Evolutionary conservation across 2,329 filamentous ascomycete genomes (phyloP).

Genomic region (Talaromyces sp.): DNA sequence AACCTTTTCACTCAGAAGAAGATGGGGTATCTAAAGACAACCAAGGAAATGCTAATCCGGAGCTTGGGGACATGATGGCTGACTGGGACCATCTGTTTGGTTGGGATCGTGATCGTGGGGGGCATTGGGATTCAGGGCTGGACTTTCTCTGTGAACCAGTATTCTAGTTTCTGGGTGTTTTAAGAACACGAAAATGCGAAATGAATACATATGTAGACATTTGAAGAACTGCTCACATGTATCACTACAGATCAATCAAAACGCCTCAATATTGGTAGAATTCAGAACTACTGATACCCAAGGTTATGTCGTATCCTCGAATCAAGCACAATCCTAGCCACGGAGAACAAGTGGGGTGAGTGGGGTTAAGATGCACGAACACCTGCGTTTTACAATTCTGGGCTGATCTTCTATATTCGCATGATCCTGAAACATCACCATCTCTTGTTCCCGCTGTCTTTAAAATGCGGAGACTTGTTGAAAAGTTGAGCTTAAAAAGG

Average conservation of each 20-base stretch:
- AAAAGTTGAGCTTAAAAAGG: not conserved
- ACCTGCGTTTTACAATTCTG: not conserved
- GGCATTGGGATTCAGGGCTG: not conserved
- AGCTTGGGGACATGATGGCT: not conserved
- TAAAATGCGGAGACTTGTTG: slow-evolving; percentile 1
- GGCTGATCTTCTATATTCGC: not conserved
- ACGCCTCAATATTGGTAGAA: not conserved
- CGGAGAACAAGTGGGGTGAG: not conserved
- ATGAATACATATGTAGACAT: not conserved
- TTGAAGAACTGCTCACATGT: not conserved
- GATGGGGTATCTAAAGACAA: not conserved
- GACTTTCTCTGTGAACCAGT: not conserved
- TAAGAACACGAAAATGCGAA: not conserved
- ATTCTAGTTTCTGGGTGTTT: not conserved
- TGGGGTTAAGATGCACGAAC: not conserved
- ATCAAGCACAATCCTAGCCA: too few relatives aligned
- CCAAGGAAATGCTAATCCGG: not conserved
- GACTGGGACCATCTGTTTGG: not conserved
- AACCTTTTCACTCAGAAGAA: not conserved
- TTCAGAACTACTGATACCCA: not conserved
- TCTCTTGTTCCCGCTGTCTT: not conserved
- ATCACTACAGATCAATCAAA: not conserved
- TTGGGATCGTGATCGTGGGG: not conserved
- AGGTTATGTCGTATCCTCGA: too few relatives aligned
- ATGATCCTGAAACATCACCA: not conserved